A percentile compares a stretch with the other conserved stretches of the same genome.
Evolutionary conservation across 371 early-diverging fungal genomes (phyloP).

Genomic region (Mucor indicus): DNA sequence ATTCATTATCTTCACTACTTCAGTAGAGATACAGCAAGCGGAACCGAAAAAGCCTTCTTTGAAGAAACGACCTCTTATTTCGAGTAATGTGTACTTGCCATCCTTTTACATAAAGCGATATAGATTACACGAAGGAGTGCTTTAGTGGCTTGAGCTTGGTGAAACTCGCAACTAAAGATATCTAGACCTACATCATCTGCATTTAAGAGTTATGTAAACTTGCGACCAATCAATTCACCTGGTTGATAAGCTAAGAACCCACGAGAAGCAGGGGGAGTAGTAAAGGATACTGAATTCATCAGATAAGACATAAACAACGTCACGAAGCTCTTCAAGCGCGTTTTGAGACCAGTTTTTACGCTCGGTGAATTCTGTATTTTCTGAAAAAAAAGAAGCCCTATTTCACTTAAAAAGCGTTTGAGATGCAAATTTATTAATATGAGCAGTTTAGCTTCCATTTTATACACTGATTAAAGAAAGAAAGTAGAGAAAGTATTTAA

Average conservation of each 20-base stretch:
- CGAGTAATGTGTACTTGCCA: slow-evolving; percentile 19
- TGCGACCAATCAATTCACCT: slow-evolving; percentile 18
- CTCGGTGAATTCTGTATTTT: slow-evolving; percentile 38
- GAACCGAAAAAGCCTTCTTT: slow-evolving; percentile 16
- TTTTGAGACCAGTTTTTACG: slow-evolving; percentile 48
- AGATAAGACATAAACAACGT: slow-evolving; percentile 32
- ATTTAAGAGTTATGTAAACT: slow-evolving; percentile 20
- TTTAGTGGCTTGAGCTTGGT: slow-evolving; percentile 9
- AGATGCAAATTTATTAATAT: slow-evolving; percentile 16
- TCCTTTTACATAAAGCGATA: slow-evolving; percentile 20
- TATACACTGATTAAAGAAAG: not conserved
- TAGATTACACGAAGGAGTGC: slow-evolving; percentile 1
- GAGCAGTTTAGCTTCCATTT: slow-evolving; percentile 13
- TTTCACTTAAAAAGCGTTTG: slow-evolving; percentile 12
- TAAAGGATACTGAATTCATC: slow-evolving; percentile 16
- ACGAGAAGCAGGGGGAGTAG: slow-evolving; percentile 35
- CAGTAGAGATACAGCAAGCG: slow-evolving; percentile 16
- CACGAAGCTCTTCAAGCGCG: slow-evolving; percentile 50
- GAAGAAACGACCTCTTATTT: slow-evolving; percentile 16
- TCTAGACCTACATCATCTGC: slow-evolving; percentile 30
- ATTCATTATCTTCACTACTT: slow-evolving; percentile 17
- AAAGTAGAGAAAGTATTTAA: not conserved
- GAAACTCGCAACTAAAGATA: slow-evolving; percentile 20
- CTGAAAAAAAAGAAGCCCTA: not conserved
- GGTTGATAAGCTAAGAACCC: slow-evolving; percentile 48